Evolutionary conservation across 768 basidiomycete species (phyloP), one percentile per base, ranked within the genome.

Genomic region (Suillus lakei): DNA sequence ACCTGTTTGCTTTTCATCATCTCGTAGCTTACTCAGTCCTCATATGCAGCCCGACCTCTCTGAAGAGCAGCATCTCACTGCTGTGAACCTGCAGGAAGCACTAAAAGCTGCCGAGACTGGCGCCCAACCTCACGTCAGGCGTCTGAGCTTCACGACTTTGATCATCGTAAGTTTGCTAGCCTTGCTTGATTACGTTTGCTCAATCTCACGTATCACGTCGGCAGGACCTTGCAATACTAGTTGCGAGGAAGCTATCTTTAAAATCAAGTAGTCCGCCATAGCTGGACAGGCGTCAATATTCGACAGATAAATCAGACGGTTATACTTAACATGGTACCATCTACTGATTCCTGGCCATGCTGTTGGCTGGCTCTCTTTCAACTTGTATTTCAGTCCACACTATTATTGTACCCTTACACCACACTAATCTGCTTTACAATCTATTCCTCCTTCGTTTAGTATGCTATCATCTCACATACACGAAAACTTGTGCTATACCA

Each of bases 101-200:
- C 18, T 62, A 3, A 16, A 56, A 28, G 50, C 21, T 15, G 53
- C 39, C 55, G 62, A 63, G n/a, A 36, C 3, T 8, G 62, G 2
- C 55, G 56, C 18, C n/a, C 50, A 54, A 32, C 50, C 48, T 36
- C 61, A 13, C 26, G 26, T 36, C 4, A 63, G n/a, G 36, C 61
- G 23, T 43, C 28, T 21, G 13, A 65, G 30, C 61, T 28, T 65
- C 3, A 12, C 50, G 3, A 64, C 23, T 38, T 9, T 65, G 7
- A 41, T 64, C 34, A 41, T 63, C 6, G 64, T 65, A 62, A 12
- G 64, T 63, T 28, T 12, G 21, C 18, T 60, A 28, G 9, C 7
- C 51, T 34, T 21, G n/a, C 26, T 59, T 34, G 60, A 48, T 30
- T 6, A n/a, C n/a, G n/a, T 7, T 8, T 28, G 10, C 53, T 38